These are phyloP conservation scores for Penicillium vulpinum DNA, from an alignment of 2,329 filamentous ascomycete species.

Conservation along the genomic window DNA sequence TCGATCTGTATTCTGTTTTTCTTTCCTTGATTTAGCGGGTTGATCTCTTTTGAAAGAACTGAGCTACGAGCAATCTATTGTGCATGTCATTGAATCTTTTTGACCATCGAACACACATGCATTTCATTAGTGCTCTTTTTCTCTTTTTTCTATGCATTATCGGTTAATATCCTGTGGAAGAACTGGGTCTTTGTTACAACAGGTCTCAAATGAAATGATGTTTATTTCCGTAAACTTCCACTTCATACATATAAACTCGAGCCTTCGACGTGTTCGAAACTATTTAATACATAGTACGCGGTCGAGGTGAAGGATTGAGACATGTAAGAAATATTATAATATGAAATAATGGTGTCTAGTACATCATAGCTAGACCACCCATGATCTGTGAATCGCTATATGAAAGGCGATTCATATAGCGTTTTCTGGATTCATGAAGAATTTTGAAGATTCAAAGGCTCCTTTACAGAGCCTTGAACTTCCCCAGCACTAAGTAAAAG, in stretches of 20 bases:
- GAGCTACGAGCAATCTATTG: background rate
- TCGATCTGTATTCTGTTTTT: background rate
- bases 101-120: background rate
- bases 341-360: background rate
- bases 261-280: background rate
- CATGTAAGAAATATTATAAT: background rate
- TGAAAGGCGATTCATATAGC: background rate
- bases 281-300: background rate
- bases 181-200: background rate
- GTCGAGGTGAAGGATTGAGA: background rate
- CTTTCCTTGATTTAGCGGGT: slow-evolving; percentile 2
- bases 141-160: slow-evolving; percentile 2
- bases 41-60: background rate
- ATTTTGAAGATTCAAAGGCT: background rate
- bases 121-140: background rate
- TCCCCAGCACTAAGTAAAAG: slow-evolving; percentile 10
- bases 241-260: background rate
- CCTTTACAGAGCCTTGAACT: slow-evolving; percentile 21
- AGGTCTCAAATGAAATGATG: background rate
- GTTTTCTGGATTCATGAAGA: background rate
- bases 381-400: background rate
- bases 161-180: background rate
- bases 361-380: background rate
- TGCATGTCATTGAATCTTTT: background rate
- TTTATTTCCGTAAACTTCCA: background rate